phyloP scores from a whole-genome alignment of 345 rosid genomes.

The Reutealis trisperma region DNA sequence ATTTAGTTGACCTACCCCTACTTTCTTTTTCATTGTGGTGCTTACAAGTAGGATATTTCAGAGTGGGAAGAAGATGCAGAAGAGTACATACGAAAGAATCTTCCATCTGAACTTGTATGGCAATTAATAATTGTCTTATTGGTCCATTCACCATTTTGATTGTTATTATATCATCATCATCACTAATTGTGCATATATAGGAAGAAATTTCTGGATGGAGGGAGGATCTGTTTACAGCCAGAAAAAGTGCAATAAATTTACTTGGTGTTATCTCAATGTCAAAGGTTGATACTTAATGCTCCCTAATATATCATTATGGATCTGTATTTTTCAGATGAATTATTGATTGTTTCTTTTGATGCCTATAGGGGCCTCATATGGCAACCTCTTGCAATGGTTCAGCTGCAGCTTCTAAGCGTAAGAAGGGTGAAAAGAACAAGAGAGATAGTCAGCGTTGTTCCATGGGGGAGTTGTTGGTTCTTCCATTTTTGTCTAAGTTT shows the following conservation, averaged over 20 bases:
- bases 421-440: constrained; percentile 71
- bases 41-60: constrained; percentile 57
- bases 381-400: constrained; percentile 42
- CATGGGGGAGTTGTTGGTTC: constrained; percentile 83
- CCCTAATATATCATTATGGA: constrained; percentile 7
- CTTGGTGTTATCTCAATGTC: constrained; percentile 82
- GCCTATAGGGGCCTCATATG: constrained; percentile 67
- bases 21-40: constrained; percentile 15
- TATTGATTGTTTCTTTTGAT: constrained; percentile 21
- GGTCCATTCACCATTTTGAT: constrained; percentile 11
- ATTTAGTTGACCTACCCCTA: constrained; percentile 12
- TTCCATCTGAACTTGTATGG: constrained; percentile 82
- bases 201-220: constrained; percentile 92
- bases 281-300: constrained; percentile 47
- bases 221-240: constrained; percentile 80
- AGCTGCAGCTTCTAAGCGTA: constrained; percentile 66
- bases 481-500: constrained; percentile 79
- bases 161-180: constrained; percentile 5
- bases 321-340: constrained; percentile 11
- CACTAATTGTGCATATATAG: constrained; percentile 34
- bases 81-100: constrained; percentile 80
- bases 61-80: constrained; percentile 94
- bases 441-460: constrained; percentile 45
- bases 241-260: constrained; percentile 85
- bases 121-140: constrained; percentile 12